Base-by-base conservation (phyloP, 2,329 filamentous ascomycete genomes). In the Exophiala viscosa region DNA sequence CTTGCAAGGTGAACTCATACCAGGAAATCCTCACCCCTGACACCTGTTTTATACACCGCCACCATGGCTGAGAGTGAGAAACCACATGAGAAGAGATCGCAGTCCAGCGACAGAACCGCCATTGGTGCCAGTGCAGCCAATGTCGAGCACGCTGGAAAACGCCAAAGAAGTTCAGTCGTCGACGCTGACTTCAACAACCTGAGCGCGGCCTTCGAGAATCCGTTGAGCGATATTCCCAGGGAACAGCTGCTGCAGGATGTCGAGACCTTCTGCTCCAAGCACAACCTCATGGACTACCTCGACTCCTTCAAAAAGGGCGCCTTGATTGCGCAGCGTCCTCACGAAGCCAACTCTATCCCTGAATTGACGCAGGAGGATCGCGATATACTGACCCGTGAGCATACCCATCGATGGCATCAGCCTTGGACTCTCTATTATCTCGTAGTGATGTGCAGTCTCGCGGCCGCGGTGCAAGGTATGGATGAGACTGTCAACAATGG, bases 381-480 rank as follows among this genome's bases (percentile, higher is more conserved):
- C 40, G 63, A 66, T 8, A 60, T 65, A 0, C 61, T 80, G 15
- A 60, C 65, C 3, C 63, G 72, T 3, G 78, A 81, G 58, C 66
- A 70, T 6, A 76, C 72, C 0, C 73, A 78, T 53, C 71, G 74
- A 38, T 81, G 78, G 77, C 67, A 69, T 6, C 74, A 77, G 41
- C 76, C 77, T 3, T 73, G 67, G 66, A 61, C 69, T 39, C 65
- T 80, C 1, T 80, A 78, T 62, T 77, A 73, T 54, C 59, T 73
- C 34, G 68, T 72, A n/a, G 50, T 69, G 70, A 63, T 53, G 66
- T 78, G 76, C 62, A 77, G 78, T 2, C 69, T 81, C 20, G 77
- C 76, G 2, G 78, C 79, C 2, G 77, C 77, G 5, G 77, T 80
- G 8, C 81, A 75, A 67, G 75, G 73, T 7, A 77, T 76, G 76